These are phyloP conservation scores for Zygosaccharomyces pseudobailii DNA, from an alignment of 1,139 yeast genomes.

Conservation along the genomic window DNA sequence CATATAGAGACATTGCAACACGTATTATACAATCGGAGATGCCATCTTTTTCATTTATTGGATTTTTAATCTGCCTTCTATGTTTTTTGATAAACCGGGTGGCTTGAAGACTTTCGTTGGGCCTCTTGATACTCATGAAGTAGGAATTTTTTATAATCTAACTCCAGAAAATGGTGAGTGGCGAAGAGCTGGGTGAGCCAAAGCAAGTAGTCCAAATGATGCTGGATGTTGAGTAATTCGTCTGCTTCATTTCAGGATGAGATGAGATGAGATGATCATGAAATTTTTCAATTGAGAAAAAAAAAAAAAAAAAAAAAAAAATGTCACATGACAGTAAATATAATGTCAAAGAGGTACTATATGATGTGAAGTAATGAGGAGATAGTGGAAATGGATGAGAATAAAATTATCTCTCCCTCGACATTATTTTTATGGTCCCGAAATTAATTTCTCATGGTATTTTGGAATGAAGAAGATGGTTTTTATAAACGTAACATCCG, in stretches of 20 bases:
- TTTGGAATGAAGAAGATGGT: neutral
- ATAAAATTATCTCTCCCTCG: too few relatives aligned
- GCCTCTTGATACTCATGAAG: conserved; percentile 19
- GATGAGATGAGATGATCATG: conserved; percentile 9
- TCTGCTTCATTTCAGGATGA: conserved; percentile 1
- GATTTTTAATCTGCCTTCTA: conserved; percentile 27
- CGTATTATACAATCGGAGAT: conserved; percentile 32
- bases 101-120: conserved; percentile 18
- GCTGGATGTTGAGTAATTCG: too few relatives aligned
- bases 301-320: neutral
- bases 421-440: too few relatives aligned
- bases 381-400: neutral
- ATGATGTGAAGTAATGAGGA: neutral
- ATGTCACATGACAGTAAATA: neutral
- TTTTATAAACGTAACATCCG: too few relatives aligned
- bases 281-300: conserved; percentile 1
- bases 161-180: neutral
- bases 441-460: neutral
- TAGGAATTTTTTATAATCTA: neutral
- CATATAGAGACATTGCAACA: conserved; percentile 62
- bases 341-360: too few relatives aligned
- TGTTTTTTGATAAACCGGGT: conserved; percentile 28
- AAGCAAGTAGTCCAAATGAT: neutral
- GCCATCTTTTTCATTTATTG: conserved; percentile 26
- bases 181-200: neutral